phyloP scores from a whole-genome alignment of 352 stramenopile genomes.

The Elongisporangium undulatum region DNA sequence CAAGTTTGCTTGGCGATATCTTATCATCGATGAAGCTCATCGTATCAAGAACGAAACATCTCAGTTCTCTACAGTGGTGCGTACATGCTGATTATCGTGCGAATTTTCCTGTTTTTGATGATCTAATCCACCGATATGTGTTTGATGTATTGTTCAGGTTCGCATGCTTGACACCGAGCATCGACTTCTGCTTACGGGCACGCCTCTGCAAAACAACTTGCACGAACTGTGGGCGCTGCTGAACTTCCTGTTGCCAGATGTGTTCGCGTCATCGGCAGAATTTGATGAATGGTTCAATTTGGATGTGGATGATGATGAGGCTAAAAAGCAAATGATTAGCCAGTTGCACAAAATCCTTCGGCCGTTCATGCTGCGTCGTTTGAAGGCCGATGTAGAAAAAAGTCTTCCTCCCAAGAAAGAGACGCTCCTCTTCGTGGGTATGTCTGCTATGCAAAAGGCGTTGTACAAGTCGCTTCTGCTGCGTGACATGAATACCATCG shows the following conservation, averaged over 20 bases:
- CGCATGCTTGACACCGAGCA: slow-evolving; percentile 84
- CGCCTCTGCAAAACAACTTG: slow-evolving; percentile 94
- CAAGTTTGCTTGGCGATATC: slow-evolving; percentile 88
- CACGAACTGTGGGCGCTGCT: slow-evolving; percentile 93
- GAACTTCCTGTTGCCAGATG: slow-evolving; percentile 93
- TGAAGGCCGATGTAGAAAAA: slow-evolving; percentile 99
- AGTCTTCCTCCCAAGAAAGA: slow-evolving; percentile 97
- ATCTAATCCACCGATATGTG: slow-evolving; percentile 1
- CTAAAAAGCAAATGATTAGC: slow-evolving; percentile 88
- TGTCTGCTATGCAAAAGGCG: slow-evolving; percentile 93
- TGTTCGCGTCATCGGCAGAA: slow-evolving; percentile 88
- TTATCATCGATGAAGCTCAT: slow-evolving; percentile 87
- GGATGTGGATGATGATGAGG: slow-evolving; percentile 84
- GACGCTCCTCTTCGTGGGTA: slow-evolving; percentile 91
- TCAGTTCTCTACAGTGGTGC: slow-evolving; percentile 83
- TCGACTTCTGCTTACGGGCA: slow-evolving; percentile 92
- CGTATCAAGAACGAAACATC: slow-evolving; percentile 88
- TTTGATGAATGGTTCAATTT: slow-evolving; percentile 90
- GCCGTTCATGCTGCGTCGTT: slow-evolving; percentile 96
- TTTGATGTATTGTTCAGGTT: slow-evolving; percentile 6
- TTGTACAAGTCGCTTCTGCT: slow-evolving; percentile 96
- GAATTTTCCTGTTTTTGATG: not conserved
- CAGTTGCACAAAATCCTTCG: slow-evolving; percentile 87
- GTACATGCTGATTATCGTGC: slow-evolving; percentile 1
- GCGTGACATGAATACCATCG: slow-evolving; percentile 93